Evolutionary conservation across 768 basidiomycete genomes (phyloP).

Genomic region (Lyophyllum atratum): DNA sequence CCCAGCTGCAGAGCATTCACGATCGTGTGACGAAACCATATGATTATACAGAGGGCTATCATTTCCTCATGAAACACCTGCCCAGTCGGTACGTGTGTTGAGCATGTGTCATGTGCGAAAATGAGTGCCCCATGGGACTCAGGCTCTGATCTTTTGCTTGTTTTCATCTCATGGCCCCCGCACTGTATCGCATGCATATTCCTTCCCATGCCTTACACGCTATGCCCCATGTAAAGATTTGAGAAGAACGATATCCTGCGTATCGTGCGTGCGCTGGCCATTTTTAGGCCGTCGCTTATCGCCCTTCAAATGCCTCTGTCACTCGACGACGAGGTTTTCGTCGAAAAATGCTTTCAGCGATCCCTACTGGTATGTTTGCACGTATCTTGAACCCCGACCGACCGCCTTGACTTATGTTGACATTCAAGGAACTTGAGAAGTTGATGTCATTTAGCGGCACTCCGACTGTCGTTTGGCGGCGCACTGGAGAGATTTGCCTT

Average conservation of each 20-base stretch:
- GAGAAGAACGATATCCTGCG: slow-evolving; percentile 96
- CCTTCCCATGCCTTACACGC: slow-evolving; percentile 18
- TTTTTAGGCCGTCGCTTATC: slow-evolving; percentile 95
- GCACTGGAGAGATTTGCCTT: slow-evolving; percentile 97
- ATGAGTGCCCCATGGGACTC: slow-evolving; percentile 47
- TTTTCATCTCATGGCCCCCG: slow-evolving; percentile 19
- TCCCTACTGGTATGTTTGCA: slow-evolving; percentile 71
- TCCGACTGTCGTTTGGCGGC: slow-evolving; percentile 95
- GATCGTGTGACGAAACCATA: slow-evolving; percentile 76
- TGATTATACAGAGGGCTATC: slow-evolving; percentile 96
- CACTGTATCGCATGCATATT: slow-evolving; percentile 6
- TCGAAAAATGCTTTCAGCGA: slow-evolving; percentile 94
- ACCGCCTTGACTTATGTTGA: slow-evolving; percentile 6
- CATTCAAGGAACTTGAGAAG: slow-evolving; percentile 86
- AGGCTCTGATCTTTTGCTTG: slow-evolving; percentile 37
- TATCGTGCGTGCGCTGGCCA: slow-evolving; percentile 91
- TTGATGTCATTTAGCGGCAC: slow-evolving; percentile 97
- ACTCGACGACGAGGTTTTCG: slow-evolving; percentile 94
- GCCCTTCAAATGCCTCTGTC: slow-evolving; percentile 98
- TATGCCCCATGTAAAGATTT: slow-evolving; percentile 58
- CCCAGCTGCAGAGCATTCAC: slow-evolving; percentile 58
- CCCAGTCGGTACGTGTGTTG: slow-evolving; percentile 69
- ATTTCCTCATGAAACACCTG: slow-evolving; percentile 94
- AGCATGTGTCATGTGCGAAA: slow-evolving; percentile 33
- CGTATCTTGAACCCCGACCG: slow-evolving; percentile 10